phyloP scores from a whole-genome alignment of 768 basidiomycete genomes.

The Lactarius pseudohatsudake region DNA sequence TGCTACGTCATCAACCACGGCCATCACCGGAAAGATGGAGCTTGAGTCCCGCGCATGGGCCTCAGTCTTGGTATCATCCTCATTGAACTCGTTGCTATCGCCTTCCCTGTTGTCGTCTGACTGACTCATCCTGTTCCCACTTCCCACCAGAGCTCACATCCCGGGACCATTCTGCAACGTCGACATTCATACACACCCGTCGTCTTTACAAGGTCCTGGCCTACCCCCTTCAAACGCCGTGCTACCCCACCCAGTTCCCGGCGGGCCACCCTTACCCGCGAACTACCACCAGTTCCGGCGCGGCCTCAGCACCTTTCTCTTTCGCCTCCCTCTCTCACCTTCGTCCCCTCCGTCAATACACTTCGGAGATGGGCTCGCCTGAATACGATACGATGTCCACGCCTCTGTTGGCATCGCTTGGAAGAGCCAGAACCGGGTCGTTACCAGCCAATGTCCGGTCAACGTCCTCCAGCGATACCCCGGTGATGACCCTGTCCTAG shows the following conservation, averaged over 20 bases:
- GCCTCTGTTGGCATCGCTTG: constrained; percentile 72
- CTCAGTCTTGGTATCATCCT: constrained; percentile 74
- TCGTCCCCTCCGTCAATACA: constrained; percentile 68
- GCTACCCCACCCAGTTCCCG: constrained; percentile 56
- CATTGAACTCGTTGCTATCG: constrained; percentile 69
- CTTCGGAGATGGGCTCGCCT: constrained; percentile 69
- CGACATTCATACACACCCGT: constrained; percentile 68
- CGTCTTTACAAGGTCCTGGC: constrained; percentile 79
- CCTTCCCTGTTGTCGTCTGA: not conserved
- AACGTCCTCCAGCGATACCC: constrained; percentile 56
- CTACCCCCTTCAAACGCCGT: constrained; percentile 86
- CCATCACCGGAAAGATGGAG: constrained; percentile 73
- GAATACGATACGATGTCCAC: constrained; percentile 68
- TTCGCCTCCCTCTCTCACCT: constrained; percentile 68
- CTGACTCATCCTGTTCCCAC: not conserved
- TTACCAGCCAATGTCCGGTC: constrained; percentile 58
- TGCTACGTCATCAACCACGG: constrained; percentile 7
- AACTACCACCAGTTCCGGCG: constrained; percentile 72
- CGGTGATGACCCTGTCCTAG: not conserved
- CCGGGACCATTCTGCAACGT: constrained; percentile 77
- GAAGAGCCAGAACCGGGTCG: constrained; percentile 70
- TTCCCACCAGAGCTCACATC: constrained; percentile 61
- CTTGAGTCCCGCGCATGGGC: constrained; percentile 70
- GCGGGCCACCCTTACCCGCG: constrained; percentile 59
- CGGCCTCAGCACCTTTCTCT: constrained; percentile 76